Conservation (phyloP, 2,329 filamentous ascomycete species). For the Pseudogymnoascus sp. region DNA sequence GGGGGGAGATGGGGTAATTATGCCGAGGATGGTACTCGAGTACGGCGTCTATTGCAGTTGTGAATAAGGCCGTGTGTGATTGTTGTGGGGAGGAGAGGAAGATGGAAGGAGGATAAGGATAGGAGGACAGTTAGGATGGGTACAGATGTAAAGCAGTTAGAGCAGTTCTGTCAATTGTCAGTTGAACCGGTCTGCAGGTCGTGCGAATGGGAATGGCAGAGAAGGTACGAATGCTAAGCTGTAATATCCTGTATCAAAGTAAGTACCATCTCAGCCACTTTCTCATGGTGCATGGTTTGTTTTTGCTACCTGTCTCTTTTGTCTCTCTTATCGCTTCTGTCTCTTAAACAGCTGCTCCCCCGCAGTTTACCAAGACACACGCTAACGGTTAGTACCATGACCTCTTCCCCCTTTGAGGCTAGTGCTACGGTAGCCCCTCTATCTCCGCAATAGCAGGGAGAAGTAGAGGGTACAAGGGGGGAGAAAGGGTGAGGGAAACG, state of each 20-base stretch:
- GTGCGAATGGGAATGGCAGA: not conserved
- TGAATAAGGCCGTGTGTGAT: not conserved
- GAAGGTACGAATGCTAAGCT: not conserved
- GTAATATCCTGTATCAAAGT: not conserved
- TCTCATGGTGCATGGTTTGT: not conserved
- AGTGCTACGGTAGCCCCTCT: slow-evolving; percentile 7
- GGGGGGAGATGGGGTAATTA: not conserved
- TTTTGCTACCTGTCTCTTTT: not conserved
- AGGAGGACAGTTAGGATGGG: too few relatives aligned
- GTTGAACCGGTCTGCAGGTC: not conserved
- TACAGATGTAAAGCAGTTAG: too few relatives aligned
- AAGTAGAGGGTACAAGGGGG: not conserved
- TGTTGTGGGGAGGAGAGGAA: not conserved
- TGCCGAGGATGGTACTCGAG: not conserved
- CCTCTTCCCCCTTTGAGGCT: not conserved
- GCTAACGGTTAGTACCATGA: not conserved
- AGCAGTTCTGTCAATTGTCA: not conserved
- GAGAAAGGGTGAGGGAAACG: not conserved
- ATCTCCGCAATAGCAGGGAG: not conserved
- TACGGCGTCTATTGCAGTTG: not conserved
- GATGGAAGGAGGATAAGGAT: not conserved
- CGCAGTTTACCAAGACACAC: slow-evolving; percentile 6
- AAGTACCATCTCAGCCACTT: slow-evolving; percentile 4
- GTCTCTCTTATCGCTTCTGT: not conserved
- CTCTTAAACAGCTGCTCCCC: not conserved